Evolutionary conservation across 2,329 filamentous ascomycete genomes (phyloP).

Genomic region (Colletotrichum scovillei): DNA sequence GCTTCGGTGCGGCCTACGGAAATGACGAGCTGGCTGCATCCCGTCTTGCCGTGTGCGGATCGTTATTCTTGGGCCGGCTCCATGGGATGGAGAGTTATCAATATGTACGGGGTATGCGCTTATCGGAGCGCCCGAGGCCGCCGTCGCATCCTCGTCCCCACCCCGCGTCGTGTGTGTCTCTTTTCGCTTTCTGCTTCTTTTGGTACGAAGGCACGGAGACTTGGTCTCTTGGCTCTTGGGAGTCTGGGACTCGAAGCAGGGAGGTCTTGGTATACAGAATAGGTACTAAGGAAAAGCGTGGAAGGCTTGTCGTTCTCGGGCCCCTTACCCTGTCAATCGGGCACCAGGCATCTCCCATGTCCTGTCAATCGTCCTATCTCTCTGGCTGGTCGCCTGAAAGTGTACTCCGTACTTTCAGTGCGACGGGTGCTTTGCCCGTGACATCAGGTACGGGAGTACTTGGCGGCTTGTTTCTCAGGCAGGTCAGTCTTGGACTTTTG

Average conservation of each 20-base stretch:
- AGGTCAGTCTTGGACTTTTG: neutral
- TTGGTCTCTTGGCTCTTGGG: slow-evolving; percentile 4
- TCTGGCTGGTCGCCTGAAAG: neutral
- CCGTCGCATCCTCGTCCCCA: neutral
- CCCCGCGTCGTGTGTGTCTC: slow-evolving; percentile 2
- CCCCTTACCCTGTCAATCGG: slow-evolving; percentile 24
- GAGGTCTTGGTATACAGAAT: neutral
- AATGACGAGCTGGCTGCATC: slow-evolving; percentile 16
- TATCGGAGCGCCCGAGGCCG: slow-evolving; percentile 20
- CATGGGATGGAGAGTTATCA: neutral
- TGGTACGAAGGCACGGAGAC: neutral
- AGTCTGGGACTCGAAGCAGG: too few relatives aligned
- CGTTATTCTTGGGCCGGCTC: neutral
- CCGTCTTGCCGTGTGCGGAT: neutral
- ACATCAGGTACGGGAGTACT: slow-evolving; percentile 20
- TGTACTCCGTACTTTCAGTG: neutral
- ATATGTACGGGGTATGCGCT: slow-evolving; percentile 26
- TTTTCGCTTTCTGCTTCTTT: slow-evolving; percentile 7
- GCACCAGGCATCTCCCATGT: slow-evolving; percentile 19
- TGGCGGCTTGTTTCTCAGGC: slow-evolving; percentile 10
- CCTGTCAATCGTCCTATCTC: slow-evolving; percentile 29
- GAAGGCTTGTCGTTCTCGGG: slow-evolving; percentile 11
- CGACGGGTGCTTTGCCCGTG: neutral
- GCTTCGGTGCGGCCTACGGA: neutral
- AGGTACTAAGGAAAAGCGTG: slow-evolving; percentile 15